These are phyloP conservation scores for Vickermania spadyakhi DNA, from an alignment of 208 protist species.

Conservation along the genomic window DNA sequence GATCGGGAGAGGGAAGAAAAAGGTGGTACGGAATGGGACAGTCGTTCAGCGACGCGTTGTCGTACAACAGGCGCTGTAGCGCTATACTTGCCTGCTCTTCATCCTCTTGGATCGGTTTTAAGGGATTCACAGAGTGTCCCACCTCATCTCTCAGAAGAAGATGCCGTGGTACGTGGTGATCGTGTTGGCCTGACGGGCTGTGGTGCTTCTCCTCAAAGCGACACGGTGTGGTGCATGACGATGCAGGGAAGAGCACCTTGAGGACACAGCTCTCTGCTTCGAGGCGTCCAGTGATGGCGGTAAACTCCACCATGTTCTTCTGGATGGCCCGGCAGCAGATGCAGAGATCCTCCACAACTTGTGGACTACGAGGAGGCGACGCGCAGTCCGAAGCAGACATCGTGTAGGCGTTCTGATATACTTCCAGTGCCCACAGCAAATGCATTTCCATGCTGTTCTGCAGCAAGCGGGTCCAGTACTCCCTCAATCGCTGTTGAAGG, in stretches of 20 bases:
- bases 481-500: neutral
- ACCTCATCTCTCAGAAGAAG: too few relatives aligned
- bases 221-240: neutral
- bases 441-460: neutral
- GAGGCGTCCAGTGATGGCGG: neutral
- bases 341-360: neutral
- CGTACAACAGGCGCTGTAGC: constrained; percentile 1
- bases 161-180: too few relatives aligned
- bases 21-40: constrained; percentile 6
- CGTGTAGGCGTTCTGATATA: neutral
- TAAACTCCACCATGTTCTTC: neutral
- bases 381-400: neutral
- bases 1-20: constrained; percentile 7
- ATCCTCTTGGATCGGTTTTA: neutral
- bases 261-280: neutral
- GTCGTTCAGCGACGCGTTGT: neutral
- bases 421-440: neutral
- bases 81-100: neutral
- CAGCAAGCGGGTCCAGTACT: neutral
- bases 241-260: neutral
- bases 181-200: neutral
- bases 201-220: neutral
- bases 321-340: neutral
- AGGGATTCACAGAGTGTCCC: neutral
- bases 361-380: neutral